A percentile compares a stretch with the other conserved stretches of the same genome.
Conservation (phyloP, 345 rosid species). For the Durio zibethinus region DNA sequence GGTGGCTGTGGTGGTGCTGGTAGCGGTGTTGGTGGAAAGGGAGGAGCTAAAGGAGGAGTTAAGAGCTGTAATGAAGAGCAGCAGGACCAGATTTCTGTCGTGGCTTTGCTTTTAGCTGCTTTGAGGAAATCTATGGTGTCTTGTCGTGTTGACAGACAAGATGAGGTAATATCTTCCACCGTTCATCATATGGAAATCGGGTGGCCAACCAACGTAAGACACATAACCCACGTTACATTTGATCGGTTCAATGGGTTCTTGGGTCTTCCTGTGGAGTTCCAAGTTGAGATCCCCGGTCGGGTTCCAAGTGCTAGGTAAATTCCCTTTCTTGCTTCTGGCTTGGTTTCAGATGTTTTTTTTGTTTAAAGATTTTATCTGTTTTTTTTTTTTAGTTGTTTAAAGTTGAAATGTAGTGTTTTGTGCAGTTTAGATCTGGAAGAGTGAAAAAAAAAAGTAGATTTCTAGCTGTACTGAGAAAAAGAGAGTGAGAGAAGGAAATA, state of each 20-base stretch:
- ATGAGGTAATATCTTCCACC: conserved; percentile 30
- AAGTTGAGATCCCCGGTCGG: conserved; percentile 90
- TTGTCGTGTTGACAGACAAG: conserved; percentile 49
- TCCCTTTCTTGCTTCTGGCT: not conserved
- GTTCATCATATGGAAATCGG: conserved; percentile 81
- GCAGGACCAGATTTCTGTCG: conserved; percentile 67
- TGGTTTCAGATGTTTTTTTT: not conserved
- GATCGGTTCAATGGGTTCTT: conserved; percentile 90
- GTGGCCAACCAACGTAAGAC: conserved; percentile 89
- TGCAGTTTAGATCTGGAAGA: conserved; percentile 24
- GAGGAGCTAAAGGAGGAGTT: conserved; percentile 27
- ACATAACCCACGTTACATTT: conserved; percentile 86
- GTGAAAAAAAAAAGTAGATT: not conserved
- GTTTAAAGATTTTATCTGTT: conserved; percentile 5
- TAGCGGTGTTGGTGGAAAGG: conserved; percentile 42
- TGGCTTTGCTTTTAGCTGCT: conserved; percentile 62
- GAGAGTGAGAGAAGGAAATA: not conserved
- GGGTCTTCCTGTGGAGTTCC: conserved; percentile 91
- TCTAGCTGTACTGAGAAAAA: not conserved
- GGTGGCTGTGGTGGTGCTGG: conserved; percentile 76
- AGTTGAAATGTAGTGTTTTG: not conserved
- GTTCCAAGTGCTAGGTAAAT: conserved; percentile 92
- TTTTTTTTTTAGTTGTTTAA: not conserved
- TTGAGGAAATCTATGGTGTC: conserved; percentile 82
- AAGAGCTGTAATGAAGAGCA: conserved; percentile 49